Evolutionary conservation across 352 stramenopile species (phyloP).

Genomic region (Pythium aristosporum): DNA sequence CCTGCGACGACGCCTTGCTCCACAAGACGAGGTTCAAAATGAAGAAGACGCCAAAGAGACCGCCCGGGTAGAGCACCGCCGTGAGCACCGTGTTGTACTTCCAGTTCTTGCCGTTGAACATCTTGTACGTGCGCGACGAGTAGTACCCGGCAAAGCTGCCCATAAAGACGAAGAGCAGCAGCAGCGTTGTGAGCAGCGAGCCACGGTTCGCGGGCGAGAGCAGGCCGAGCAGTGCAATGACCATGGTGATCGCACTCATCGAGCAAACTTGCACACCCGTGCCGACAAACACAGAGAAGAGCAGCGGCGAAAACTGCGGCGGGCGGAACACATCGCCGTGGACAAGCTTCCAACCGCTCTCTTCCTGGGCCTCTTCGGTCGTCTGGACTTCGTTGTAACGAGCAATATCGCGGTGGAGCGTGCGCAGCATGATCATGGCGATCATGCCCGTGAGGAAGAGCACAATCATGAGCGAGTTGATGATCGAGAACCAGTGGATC

Average conservation of each 20-base stretch:
- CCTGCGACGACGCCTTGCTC: constrained; percentile 81
- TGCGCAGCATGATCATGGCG: constrained; percentile 99
- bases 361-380: constrained; percentile 93
- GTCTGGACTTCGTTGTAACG: constrained; percentile 96
- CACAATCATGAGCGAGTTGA: constrained; percentile 99
- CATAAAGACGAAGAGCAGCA: constrained; percentile 98
- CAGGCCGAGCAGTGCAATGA: constrained; percentile 94
- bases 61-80: constrained; percentile 92
- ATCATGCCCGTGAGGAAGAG: constrained; percentile 99
- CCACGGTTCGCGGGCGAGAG: constrained; percentile 97
- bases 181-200: constrained; percentile 93
- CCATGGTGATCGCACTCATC: constrained; percentile 94
- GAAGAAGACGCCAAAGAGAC: constrained; percentile 95
- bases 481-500: constrained; percentile 99
- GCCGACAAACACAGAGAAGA: constrained; percentile 95
- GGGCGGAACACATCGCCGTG: constrained; percentile 98
- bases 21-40: constrained; percentile 96
- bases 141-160: constrained; percentile 97
- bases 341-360: constrained; percentile 96
- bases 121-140: constrained; percentile 97
- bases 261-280: constrained; percentile 95
- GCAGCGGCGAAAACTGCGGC: constrained; percentile 90
- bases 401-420: constrained; percentile 97
- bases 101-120: constrained; percentile 97
- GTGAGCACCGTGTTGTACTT: constrained; percentile 97